Evolutionary conservation across 2,329 filamentous ascomycete species (phyloP), one percentile per base, ranked within the genome.

Genomic region (Cyanodermella asteris): DNA sequence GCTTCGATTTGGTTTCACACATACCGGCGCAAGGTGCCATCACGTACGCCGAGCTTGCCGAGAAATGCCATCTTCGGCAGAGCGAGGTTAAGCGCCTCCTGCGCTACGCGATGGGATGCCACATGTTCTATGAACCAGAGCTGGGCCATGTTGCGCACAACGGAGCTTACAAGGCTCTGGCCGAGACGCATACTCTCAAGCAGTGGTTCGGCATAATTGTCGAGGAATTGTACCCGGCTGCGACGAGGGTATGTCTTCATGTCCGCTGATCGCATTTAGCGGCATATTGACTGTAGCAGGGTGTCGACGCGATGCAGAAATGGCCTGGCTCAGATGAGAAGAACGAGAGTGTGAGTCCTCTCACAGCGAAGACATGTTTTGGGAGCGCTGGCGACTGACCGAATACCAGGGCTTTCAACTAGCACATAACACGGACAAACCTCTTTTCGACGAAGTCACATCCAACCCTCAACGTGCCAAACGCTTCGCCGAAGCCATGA

Each of bases 41-140:
- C 2, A 29, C 37, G 7, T 42, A 31, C 26, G 28, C 23, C 9
- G 24, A 41, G 6, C 25, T 43, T 8, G 27, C 38, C 5, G 18
- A 32, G 15, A 27, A 13, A 13, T 32, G 30, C 19, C 20, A 27
- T 3, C 11, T 41, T 7, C 21, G 28, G 12, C 31, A 33, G 24
- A 4, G 14, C 3, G 31, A 30, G 7, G 11, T 37, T 1, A 21
- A 24, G 2, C 27, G 36, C 7, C 18, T 41, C 4, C 13, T 42
- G 11, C 36, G 36, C 6, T 32, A 36, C 18, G 33, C 35, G 3
- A 40, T 41, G 26, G 31, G 31, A 1, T 25, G 32, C 7, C 30
- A 28, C 3, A 28, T 40, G n/a, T 40, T 41, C 28, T 15, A 28
- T 5, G 38, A 42, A 19, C 28, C 34, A 1, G 11, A 22, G 5